Base-by-base conservation (phyloP, 2,329 filamentous ascomycete genomes). In the Stagonosporopsis cucurbitacearum region DNA sequence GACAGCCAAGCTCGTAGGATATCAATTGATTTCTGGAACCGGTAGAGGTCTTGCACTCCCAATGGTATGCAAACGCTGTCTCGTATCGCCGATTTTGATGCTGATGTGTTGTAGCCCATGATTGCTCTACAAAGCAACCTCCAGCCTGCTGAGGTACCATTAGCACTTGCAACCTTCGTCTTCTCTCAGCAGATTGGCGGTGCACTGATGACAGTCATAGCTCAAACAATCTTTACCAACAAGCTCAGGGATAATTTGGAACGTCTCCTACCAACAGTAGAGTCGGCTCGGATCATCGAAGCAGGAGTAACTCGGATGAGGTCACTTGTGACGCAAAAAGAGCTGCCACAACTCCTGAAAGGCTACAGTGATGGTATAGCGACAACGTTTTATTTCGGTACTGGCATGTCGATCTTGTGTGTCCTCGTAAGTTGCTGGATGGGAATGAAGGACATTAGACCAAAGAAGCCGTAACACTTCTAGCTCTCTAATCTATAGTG, bases 21-120 rank as follows among this genome's bases (percentile, higher is more conserved):
- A 66, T 45, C 65, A 67, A 42, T 45, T 67, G 1, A 23, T 67
- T 11, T 63, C 47, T 35, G 65, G 65, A 12, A 36, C 64, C 7
- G 78, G 77, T 2, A 60, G 75, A n/a, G 78, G 78, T 5, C 52
- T 75, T 19, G 75, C 87, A 75, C 28, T 74, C 75, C 69, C 77
- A 77, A 52, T 80, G 86, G 86, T 47, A 86, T 86, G 4, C 84
- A 86, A 4, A 72, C 89, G 22, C 84, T 85, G 89, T 44, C 82
- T 57, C 5, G 9, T 26, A 15, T 17, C 32, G 3, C 1, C 19
- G 3, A 2, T 17, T 42, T 6, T 6, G 12, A 36, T 11, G 19
- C 47, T 42, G 30, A 50, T 9, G 13, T 13, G 26, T 33, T 7
- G 28, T n/a, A 50, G 47, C 47, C 47, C 25, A 50, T 50, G 37